phyloP scores from a whole-genome alignment of 2,329 filamentous ascomycete species.

The Nemania sp. region DNA sequence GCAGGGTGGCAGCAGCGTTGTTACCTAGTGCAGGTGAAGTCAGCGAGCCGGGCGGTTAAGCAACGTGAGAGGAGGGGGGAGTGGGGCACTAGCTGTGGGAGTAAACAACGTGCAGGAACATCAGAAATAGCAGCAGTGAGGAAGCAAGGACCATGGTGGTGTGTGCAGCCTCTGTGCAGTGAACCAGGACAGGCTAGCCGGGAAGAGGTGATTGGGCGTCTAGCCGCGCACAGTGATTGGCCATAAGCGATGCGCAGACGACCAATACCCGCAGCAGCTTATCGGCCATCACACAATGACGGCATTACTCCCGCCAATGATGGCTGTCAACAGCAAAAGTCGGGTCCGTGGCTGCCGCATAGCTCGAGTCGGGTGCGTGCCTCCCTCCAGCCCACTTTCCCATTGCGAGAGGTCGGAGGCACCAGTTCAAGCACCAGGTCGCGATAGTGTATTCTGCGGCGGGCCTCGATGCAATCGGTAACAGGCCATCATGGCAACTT shows the following conservation, averaged over 20 bases:
- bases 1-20: too few species aligned
- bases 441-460: neutral
- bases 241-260: constrained; percentile 36
- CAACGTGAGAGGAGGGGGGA: constrained; percentile 33
- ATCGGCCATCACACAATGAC: constrained; percentile 40
- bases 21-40: constrained; percentile 33
- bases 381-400: constrained; percentile 1
- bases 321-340: constrained; percentile 23
- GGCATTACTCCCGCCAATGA: constrained; percentile 33
- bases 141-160: constrained; percentile 4
- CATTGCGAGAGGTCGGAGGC: too few species aligned
- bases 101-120: constrained; percentile 13
- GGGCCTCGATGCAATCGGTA: constrained; percentile 20
- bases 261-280: constrained; percentile 38
- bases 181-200: constrained; percentile 38
- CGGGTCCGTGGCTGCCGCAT: constrained; percentile 31
- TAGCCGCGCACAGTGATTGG: constrained; percentile 43
- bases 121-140: constrained; percentile 26
- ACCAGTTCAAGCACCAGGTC: too few species aligned
- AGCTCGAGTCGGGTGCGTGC: constrained; percentile 12
- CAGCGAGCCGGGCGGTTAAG: constrained; percentile 47
- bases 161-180: neutral
- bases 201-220: constrained; percentile 44
- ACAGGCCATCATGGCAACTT: constrained; percentile 15
- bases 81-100: constrained; percentile 20